Conservation (phyloP, 1,139 yeast species). For the Suhomyces coccinellae region DNA sequence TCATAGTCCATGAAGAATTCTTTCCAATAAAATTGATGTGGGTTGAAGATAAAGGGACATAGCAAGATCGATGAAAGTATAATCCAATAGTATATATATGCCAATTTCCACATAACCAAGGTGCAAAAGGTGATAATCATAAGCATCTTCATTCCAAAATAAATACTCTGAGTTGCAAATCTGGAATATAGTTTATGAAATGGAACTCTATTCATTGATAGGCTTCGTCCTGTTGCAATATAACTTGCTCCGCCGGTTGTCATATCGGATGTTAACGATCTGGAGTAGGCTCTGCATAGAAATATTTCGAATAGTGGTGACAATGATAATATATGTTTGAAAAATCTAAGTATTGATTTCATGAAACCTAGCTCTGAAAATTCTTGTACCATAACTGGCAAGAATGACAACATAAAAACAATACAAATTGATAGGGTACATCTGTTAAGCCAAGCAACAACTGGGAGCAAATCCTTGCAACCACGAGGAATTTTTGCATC, state of each 20-base stretch:
- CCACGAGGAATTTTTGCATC: conserved; percentile 67
- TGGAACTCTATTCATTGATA: conserved; percentile 69
- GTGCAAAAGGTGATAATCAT: conserved; percentile 64
- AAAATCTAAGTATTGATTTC: conserved; percentile 59
- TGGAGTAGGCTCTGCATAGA: conserved; percentile 81
- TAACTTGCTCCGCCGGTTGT: conserved; percentile 83
- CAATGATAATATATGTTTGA: conserved; percentile 65
- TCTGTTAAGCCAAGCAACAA: conserved; percentile 75
- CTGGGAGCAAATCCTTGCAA: conserved; percentile 73
- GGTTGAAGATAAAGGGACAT: conserved; percentile 82
- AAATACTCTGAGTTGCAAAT: conserved; percentile 64
- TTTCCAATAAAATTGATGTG: conserved; percentile 73
- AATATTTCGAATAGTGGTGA: conserved; percentile 88
- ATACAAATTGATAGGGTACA: conserved; percentile 81
- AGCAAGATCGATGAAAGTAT: conserved; percentile 69
- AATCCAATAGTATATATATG: conserved; percentile 82
- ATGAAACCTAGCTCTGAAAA: conserved; percentile 72
- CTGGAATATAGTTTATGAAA: conserved; percentile 62
- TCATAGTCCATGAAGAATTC: conserved; percentile 77
- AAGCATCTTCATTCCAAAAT: conserved; percentile 61
- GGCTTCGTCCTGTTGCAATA: conserved; percentile 83
- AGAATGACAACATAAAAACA: conserved; percentile 79
- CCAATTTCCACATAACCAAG: conserved; percentile 70
- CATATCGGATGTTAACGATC: conserved; percentile 65
- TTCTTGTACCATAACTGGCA: conserved; percentile 80